Percentiles rank a stretch among this genome's conserved stretches.
phyloP scores from a whole-genome alignment of 352 stramenopile genomes.

The Lagenidium giganteum region DNA sequence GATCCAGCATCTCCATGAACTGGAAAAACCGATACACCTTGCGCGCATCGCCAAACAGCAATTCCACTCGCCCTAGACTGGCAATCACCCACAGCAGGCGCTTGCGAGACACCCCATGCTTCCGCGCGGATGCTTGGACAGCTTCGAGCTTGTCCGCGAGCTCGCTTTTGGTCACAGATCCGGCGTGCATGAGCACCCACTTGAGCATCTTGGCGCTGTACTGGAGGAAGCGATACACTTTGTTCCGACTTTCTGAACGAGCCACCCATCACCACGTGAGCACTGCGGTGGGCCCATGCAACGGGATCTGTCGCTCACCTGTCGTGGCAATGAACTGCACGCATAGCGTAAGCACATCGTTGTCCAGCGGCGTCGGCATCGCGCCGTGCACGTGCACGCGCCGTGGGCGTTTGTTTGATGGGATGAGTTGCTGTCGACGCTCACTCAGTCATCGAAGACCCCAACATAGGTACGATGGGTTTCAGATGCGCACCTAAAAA shows the following conservation, averaged over 20 bases:
- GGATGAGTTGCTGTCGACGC: no score
- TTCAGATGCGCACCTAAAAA: no score
- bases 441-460: not conserved
- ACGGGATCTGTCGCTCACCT: no score
- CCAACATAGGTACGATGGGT: no score
- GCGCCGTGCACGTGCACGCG: no score
- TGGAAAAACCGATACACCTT: constrained; percentile 61
- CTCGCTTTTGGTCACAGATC: not conserved
- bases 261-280: not conserved
- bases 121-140: not conserved
- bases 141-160: not conserved
- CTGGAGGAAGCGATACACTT: constrained; percentile 56
- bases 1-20: constrained; percentile 58
- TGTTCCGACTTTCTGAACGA: constrained; percentile 50
- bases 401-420: no score
- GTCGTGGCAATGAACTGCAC: constrained; percentile 51
- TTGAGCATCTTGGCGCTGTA: constrained; percentile 54
- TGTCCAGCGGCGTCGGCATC: no score
- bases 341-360: constrained; percentile 29
- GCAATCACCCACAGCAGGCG: constrained; percentile 11
- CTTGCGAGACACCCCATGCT: not conserved
- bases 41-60: constrained; percentile 44
- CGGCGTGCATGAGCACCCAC: constrained; percentile 24
- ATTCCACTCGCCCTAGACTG: constrained; percentile 29
- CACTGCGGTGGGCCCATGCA: no score